Base-by-base conservation (phyloP, 2,329 filamentous ascomycete genomes). In the Colletotrichum sp. region DNA sequence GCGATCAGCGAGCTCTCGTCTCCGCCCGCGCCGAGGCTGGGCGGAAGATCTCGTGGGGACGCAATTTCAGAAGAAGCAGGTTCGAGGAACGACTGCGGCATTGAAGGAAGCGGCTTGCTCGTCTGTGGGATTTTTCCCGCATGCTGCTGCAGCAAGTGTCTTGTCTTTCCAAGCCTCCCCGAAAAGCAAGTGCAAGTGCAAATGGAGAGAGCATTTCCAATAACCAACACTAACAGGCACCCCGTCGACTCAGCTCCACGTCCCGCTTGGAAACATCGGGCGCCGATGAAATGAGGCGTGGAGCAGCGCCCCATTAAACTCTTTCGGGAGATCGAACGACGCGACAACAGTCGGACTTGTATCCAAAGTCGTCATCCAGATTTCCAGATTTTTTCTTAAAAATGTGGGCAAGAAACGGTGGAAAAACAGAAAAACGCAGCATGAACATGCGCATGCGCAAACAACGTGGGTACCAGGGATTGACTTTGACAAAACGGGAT, bases 241-340 rank as follows among this genome's bases (percentile, higher is more conserved):
- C 64, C 21, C 16, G 15, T 32, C 32, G 34, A 12, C 60, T 24
- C 24, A 43, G 59, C 52, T 75, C 72, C 59, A 63, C 59, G 30
- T 63, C 59, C 43, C 61, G 43, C 72, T 75, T 74, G 52, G 72
- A 67, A 57, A 48, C 30, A 43, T 65, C 67, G 34, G 67, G 43
- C 43, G 39, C 43, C 68, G 52, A 36, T 63, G n/a, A 75, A 75
- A 75, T 75, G 36, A 75, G 55, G 39, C 69, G 72, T 75, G 72
- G 72, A 67, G 69, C 69, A 34, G 43, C 26, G 52, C 63, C 69
- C 72, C 72, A 24, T 67, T 28, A 16, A 34, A 59, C 36, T 55
- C 57, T 36, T 63, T 72, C 61, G 68, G 34, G 61, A 39, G 43
- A 30, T 57, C 61, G 52, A 67, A 32, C 68, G 60, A 72, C 68